A percentile compares a stretch with the other conserved stretches of the same genome.
These are phyloP conservation scores for Echria macrotheca DNA, from an alignment of 495 filamentous ascomycete species.

Conservation along the genomic window DNA sequence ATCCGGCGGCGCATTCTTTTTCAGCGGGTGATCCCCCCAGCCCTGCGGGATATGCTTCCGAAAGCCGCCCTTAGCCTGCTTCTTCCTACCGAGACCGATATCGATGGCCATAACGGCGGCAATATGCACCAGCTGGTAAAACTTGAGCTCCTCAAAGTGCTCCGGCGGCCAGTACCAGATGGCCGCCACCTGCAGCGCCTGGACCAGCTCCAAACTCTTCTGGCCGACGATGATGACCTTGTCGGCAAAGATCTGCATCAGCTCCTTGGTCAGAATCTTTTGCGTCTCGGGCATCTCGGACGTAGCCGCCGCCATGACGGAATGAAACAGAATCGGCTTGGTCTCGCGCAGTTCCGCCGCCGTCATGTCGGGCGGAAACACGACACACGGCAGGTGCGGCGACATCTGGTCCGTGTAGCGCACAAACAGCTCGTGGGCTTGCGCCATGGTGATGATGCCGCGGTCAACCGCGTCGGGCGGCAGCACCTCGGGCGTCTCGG, in stretches of 20 bases:
- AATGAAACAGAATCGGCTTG: conserved; percentile 75
- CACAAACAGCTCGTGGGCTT: conserved; percentile 59
- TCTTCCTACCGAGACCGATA: conserved; percentile 65
- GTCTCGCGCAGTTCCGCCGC: conserved; percentile 61
- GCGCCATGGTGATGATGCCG: conserved; percentile 56
- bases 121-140: conserved; percentile 81
- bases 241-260: conserved; percentile 69
- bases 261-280: conserved; percentile 56
- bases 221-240: conserved; percentile 68
- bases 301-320: conserved; percentile 68
- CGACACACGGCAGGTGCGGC: conserved; percentile 69
- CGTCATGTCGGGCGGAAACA: conserved; percentile 63
- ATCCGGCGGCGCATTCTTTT: conserved; percentile 48
- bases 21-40: conserved; percentile 45
- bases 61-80: conserved; percentile 31
- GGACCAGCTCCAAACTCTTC: conserved; percentile 82
- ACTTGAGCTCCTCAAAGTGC: conserved; percentile 80
- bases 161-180: conserved; percentile 84
- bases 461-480: conserved; percentile 64
- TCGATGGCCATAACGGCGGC: conserved; percentile 84
- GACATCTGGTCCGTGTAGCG: conserved; percentile 66
- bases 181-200: conserved; percentile 65
- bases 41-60: conserved; percentile 33
- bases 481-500: conserved; percentile 25
- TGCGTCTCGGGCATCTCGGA: conserved; percentile 56